phyloP scores from a whole-genome alignment of 116 monocot genomes.

The Iris pallida region DNA sequence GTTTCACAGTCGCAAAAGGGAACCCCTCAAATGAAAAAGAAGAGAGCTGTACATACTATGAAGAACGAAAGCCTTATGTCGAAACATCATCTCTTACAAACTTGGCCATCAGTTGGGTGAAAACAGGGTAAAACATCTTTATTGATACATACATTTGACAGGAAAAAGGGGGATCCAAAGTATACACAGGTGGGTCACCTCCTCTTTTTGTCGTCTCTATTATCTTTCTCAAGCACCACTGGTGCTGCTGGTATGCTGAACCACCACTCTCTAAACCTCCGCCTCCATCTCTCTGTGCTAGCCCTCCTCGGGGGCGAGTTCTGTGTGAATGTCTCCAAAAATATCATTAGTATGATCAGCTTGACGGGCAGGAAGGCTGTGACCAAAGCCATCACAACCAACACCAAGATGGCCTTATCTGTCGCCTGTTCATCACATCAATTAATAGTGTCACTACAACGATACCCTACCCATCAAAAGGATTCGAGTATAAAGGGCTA shows the following conservation, averaged over 20 bases:
- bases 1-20: no score
- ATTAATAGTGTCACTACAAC: no score
- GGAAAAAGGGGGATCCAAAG: no score
- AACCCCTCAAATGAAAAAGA: no score
- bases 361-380: conserved; percentile 51
- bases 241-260: conserved; percentile 94
- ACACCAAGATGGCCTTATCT: conserved; percentile 40
- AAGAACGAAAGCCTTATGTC: no score
- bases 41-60: no score
- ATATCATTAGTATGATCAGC: conserved; percentile 35
- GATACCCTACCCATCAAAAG: no score
- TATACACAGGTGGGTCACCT: conserved; percentile 21
- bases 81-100: no score
- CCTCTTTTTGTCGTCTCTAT: conserved; percentile 66
- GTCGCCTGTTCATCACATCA: conserved; percentile 45
- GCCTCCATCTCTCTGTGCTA: conserved; percentile 67
- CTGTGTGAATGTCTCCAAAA: conserved; percentile 78
- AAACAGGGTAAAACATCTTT: no score
- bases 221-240: conserved; percentile 57
- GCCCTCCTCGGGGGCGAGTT: conserved; percentile 61
- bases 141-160: no score
- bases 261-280: conserved; percentile 95
- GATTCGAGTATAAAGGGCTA: no score
- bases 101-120: no score
- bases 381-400: conserved; percentile 38